Evolutionary conservation across 73 alveolate species (phyloP).

Genomic region (Paramecium bursaria): DNA sequence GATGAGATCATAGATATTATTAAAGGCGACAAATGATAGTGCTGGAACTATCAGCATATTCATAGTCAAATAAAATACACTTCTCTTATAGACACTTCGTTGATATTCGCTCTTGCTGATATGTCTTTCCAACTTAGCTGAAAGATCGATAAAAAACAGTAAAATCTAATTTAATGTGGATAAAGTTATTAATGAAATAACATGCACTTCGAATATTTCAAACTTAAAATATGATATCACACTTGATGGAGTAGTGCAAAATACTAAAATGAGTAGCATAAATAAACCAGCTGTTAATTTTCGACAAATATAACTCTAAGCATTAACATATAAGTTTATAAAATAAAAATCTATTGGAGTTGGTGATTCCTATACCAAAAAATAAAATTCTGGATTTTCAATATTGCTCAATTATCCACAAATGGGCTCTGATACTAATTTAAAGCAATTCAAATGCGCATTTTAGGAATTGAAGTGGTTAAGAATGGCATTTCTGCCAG

Average conservation of each 20-base stretch:
- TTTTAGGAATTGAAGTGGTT: conserved; percentile 40
- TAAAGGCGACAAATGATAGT: conserved; percentile 83
- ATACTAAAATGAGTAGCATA: conserved; percentile 78
- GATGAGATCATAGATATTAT: conserved; percentile 77
- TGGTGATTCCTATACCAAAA: conserved; percentile 21
- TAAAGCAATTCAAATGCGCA: conserved; percentile 51
- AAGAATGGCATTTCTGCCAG: conserved; percentile 71
- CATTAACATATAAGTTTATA: conserved; percentile 78
- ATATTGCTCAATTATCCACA: background rate
- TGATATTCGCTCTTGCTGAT: conserved; percentile 88
- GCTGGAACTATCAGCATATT: conserved; percentile 96
- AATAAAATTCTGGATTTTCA: background rate
- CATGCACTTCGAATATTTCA: conserved; percentile 72
- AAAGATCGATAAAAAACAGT: conserved; percentile 80
- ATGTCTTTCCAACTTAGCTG: conserved; percentile 90
- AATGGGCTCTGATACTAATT: background rate
- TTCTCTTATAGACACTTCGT: conserved; percentile 80
- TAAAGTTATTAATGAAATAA: conserved; percentile 85
- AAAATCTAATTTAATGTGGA: conserved; percentile 82
- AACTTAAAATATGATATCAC: conserved; percentile 79
- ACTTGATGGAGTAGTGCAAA: conserved; percentile 94
- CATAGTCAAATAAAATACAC: conserved; percentile 84
- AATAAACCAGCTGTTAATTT: conserved; percentile 75
- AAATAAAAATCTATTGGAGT: conserved; percentile 73
- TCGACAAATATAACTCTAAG: conserved; percentile 82